Conservation (phyloP, 2,329 filamentous ascomycete genomes). For the Calonectria henricotiae region DNA sequence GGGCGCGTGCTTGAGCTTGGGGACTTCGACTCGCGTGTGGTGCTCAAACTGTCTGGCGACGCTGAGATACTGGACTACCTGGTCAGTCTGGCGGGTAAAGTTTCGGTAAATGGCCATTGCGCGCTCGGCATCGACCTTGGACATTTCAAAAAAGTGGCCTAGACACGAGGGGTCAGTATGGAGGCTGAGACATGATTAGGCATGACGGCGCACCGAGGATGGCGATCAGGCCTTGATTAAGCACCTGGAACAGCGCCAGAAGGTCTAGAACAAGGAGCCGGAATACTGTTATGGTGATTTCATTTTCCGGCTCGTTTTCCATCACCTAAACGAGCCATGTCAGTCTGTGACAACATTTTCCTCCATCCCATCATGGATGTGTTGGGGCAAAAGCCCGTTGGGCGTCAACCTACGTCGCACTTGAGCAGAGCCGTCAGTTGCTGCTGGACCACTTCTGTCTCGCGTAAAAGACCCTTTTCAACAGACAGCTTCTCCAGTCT, state of each 20-base stretch:
- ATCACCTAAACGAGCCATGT: constrained; percentile 75
- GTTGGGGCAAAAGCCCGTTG: background rate
- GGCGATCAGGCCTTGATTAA: constrained; percentile 98
- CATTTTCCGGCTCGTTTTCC: constrained; percentile 91
- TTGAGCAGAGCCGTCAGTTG: constrained; percentile 89
- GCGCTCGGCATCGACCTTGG: constrained; percentile 91
- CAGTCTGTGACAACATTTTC: constrained; percentile 12
- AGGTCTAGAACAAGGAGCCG: constrained; percentile 92
- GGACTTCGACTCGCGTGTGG: constrained; percentile 93
- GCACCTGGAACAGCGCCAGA: constrained; percentile 90
- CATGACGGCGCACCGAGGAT: constrained; percentile 80
- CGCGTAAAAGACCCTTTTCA: constrained; percentile 91
- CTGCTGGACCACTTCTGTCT: constrained; percentile 91
- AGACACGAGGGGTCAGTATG: constrained; percentile 42
- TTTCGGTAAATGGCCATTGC: constrained; percentile 93
- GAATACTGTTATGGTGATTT: constrained; percentile 96
- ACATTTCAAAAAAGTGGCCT: constrained; percentile 99
- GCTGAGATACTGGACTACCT: constrained; percentile 91
- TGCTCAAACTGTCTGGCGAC: constrained; percentile 92
- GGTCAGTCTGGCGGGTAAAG: constrained; percentile 93
- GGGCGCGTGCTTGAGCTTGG: constrained; percentile 96
- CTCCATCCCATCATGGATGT: background rate
- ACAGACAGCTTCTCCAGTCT: constrained; percentile 89
- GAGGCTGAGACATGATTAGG: constrained; percentile 37
- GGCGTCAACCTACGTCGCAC: constrained; percentile 81